Evolutionary conservation across 2,329 filamentous ascomycete species (phyloP).

Genomic region (Ciborinia camelliae): DNA sequence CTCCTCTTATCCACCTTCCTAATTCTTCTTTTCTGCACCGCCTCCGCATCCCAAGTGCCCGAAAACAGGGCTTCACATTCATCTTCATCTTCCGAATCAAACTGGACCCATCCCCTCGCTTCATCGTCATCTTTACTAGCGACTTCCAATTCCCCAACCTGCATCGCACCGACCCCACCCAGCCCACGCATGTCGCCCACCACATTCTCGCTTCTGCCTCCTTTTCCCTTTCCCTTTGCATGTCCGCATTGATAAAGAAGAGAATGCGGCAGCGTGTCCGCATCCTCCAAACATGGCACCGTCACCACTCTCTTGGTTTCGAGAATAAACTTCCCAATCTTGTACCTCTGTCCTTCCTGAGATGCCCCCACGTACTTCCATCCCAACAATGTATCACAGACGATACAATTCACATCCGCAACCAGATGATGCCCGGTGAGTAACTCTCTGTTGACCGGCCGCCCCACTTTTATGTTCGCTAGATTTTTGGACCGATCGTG

Average conservation of each 20-base stretch:
- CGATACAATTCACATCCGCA: constrained; percentile 57
- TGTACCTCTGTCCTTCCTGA: constrained; percentile 59
- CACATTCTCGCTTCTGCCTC: constrained; percentile 48
- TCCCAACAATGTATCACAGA: constrained; percentile 56
- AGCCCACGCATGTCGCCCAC: no score
- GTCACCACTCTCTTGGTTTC: constrained; percentile 57
- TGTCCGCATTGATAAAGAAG: constrained; percentile 38
- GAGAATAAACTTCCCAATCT: constrained; percentile 65
- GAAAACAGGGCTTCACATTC: constrained; percentile 65
- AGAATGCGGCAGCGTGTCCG: constrained; percentile 18
- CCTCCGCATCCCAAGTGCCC: constrained; percentile 56
- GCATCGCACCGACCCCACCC: constrained; percentile 61
- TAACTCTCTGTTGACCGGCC: constrained; percentile 53
- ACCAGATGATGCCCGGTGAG: constrained; percentile 63
- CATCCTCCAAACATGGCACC: constrained; percentile 53
- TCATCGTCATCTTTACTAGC: constrained; percentile 39
- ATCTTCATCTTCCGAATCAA: constrained; percentile 54
- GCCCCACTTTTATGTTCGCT: constrained; percentile 54
- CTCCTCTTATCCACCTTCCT: constrained; percentile 24
- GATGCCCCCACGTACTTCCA: constrained; percentile 68
- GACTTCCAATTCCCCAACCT: constrained; percentile 48
- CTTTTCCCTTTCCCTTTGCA: constrained; percentile 53
- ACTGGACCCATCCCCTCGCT: constrained; percentile 51
- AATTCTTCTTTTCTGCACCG: constrained; percentile 33
- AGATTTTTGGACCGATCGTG: constrained; percentile 37